A percentile compares a stretch with the other conserved stretches of the same genome.
phyloP scores from a whole-genome alignment of 306 rosid genomes.

The Vigna trinervia region DNA sequence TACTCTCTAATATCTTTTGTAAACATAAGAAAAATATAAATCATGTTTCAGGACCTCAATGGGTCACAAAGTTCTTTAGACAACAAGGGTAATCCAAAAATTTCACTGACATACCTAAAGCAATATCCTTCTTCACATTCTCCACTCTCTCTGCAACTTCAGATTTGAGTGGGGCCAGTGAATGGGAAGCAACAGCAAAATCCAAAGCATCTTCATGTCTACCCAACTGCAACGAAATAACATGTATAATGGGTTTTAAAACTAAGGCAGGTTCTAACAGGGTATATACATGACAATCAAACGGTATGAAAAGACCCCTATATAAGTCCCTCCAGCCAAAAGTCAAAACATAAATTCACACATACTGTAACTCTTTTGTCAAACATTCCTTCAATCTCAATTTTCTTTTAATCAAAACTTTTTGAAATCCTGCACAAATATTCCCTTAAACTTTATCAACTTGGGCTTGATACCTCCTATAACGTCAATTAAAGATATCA shows the following conservation, averaged over 20 bases:
- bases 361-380: conserved; percentile 11
- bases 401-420: background rate
- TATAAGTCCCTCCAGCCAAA: conserved; percentile 5
- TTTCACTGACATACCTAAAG: conserved; percentile 62
- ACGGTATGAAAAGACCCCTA: conserved; percentile 13
- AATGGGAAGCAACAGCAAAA: conserved; percentile 73
- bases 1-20: conserved; percentile 1
- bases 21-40: conserved; percentile 11
- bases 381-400: conserved; percentile 12
- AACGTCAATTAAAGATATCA: background rate
- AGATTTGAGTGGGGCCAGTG: conserved; percentile 69
- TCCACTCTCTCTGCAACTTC: conserved; percentile 81
- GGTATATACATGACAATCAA: conserved; percentile 34
- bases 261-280: conserved; percentile 33
- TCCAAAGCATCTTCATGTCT: conserved; percentile 88
- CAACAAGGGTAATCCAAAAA: conserved; percentile 14
- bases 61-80: conserved; percentile 4
- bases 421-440: background rate
- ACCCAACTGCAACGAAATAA: conserved; percentile 71
- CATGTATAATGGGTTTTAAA: conserved; percentile 30
- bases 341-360: conserved; percentile 12
- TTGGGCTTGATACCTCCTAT: conserved; percentile 9
- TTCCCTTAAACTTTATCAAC: conserved; percentile 19
- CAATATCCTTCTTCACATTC: conserved; percentile 70
- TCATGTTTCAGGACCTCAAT: conserved; percentile 23